A percentile compares a stretch with the other conserved stretches of the same genome.
Evolutionary conservation across 306 rosid genomes (phyloP).

Genomic region (Malus fusca): DNA sequence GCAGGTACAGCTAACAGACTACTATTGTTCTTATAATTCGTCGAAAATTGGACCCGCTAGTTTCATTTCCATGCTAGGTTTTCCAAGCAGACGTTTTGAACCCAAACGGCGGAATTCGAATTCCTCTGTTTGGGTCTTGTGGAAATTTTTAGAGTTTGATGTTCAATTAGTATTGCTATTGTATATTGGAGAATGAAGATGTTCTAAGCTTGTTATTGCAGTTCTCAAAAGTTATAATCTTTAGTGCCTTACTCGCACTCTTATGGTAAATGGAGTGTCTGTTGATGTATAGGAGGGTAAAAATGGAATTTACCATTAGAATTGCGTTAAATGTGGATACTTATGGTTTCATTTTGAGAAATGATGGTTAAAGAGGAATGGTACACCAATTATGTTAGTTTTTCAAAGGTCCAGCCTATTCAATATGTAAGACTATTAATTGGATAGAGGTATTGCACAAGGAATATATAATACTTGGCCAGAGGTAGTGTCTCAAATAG

Average conservation of each 20-base stretch:
- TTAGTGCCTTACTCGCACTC: not conserved
- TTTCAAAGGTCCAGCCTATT: too few species aligned
- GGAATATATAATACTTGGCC: too few species aligned
- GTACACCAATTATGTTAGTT: not conserved
- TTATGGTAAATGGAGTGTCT: not conserved
- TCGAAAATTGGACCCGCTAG: too few species aligned
- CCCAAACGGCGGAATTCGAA: not conserved
- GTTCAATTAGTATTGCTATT: not conserved
- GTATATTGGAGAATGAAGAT: not conserved
- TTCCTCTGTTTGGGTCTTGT: not conserved
- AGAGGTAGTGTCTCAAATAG: too few species aligned
- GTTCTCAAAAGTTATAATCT: not conserved
- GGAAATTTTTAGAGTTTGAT: not conserved
- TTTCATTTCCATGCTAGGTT: not conserved
- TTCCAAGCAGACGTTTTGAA: not conserved
- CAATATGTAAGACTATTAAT: too few species aligned
- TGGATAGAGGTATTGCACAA: too few species aligned
- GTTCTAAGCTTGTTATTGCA: not conserved
- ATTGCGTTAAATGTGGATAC: not conserved
- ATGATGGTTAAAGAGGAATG: not conserved
- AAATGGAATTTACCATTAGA: not conserved
- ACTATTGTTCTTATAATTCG: not conserved
- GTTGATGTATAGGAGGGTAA: not conserved
- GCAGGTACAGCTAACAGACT: slow-evolving; percentile 5
- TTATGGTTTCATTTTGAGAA: not conserved